A percentile compares a stretch with the other conserved stretches of the same genome.
phyloP scores from a whole-genome alignment of 495 filamentous ascomycete genomes.

The Hamigera avellanea region DNA sequence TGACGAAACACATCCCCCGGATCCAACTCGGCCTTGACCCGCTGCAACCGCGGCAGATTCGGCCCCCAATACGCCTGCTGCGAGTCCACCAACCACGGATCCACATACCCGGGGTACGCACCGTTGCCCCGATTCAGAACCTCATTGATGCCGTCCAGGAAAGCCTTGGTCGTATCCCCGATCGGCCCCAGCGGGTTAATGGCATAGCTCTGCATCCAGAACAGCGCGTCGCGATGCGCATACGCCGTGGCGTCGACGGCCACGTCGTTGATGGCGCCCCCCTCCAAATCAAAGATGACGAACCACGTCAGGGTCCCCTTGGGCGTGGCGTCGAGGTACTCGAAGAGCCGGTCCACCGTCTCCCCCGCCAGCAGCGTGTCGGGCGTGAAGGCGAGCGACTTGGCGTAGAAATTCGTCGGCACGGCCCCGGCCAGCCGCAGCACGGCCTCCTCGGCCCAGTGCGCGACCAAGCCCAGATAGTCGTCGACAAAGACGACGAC shows the following conservation, averaged over 20 bases:
- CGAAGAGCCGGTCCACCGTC: conserved; percentile 27
- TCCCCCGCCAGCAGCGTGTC: conserved; percentile 27
- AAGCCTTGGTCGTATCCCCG: conserved; percentile 18
- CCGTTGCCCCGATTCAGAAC: conserved; percentile 16
- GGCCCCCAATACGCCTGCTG: conserved; percentile 43
- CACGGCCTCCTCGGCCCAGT: conserved; percentile 36
- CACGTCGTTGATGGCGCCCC: conserved; percentile 30
- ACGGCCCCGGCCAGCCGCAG: conserved; percentile 15
- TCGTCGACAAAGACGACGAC: conserved; percentile 34
- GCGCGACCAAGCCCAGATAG: conserved; percentile 41
- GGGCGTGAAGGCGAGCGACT: conserved; percentile 35
- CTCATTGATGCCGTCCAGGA: conserved; percentile 35
- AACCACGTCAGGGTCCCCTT: conserved; percentile 35
- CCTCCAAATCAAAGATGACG: conserved; percentile 30
- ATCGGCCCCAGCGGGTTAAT: conserved; percentile 30
- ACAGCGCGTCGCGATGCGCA: conserved; percentile 31
- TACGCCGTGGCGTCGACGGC: conserved; percentile 30
- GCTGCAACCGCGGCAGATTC: conserved; percentile 38
- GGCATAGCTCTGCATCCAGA: conserved; percentile 33
- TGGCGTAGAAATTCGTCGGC: conserved; percentile 33
- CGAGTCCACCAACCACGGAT: conserved; percentile 38
- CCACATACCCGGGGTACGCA: conserved; percentile 63
- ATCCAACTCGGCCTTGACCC: conserved; percentile 44
- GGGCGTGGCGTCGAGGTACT: conserved; percentile 30
- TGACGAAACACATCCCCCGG: conserved; percentile 51